Base-by-base conservation (phyloP, 2,329 filamentous ascomycete genomes). In the Rhynchosporium secalis region DNA sequence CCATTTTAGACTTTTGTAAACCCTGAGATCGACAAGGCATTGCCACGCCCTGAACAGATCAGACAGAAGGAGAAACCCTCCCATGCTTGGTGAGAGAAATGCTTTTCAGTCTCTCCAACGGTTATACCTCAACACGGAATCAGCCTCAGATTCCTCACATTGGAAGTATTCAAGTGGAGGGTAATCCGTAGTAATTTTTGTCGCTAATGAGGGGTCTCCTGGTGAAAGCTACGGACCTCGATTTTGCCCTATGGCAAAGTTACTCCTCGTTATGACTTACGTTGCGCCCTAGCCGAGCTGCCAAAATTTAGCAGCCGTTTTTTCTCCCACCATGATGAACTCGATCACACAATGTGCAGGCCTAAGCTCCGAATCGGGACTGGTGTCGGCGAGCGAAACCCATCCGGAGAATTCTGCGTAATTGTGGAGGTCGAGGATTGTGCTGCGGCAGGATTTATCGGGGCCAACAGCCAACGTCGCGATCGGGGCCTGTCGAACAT, bases 241-340 rank as follows among this genome's bases (percentile, higher is more conserved):
- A 55, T 57, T 41, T 49, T 57, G 55, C 29, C 67, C 62, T 70
- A 69, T 70, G 69, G 66, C 54, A 67, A 20, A 20, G 20, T 20
- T 20, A 20, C 20, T 20, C 45, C 59, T 60, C 62, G 54, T 60
- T 70, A 70, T 70, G 67, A n/a, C 62, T 63, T 68, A 65, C 60
- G 49, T 63, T 58, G 61, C 62, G 58, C 63, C 47, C 45, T 64
- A 68, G 47, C 62, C 67, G 67, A 69, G 40, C 54, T 38, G 9
- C 45, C 56, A 36, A 60, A 56, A 7, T 60, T 62, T 46, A 43
- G 52, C 57, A 38, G 41, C 54, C 60, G 49, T 51, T 56, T 61
- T 26, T 54, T 54, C 49, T 61, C 41, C 46, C 57, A 52, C 56
- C 41, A 41, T 13, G 36, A 31, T 3, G 4, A 56, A 28, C 40